These are phyloP conservation scores for Desmodesmus armatus DNA, from an alignment of 139 green algal species.

Conservation along the genomic window DNA sequence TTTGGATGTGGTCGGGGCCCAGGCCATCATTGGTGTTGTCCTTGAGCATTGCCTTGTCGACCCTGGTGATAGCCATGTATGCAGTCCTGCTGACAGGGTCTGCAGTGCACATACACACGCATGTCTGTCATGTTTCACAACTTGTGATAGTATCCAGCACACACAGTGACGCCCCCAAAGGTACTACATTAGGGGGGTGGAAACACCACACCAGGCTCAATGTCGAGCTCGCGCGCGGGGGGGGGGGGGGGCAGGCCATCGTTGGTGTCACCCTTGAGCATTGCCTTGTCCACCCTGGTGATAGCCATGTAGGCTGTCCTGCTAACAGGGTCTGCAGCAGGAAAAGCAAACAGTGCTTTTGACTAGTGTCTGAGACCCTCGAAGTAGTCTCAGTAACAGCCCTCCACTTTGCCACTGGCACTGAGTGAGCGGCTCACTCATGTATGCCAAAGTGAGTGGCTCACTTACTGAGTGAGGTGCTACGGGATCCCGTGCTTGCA, in stretches of 20 bases:
- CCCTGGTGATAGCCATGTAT: background rate
- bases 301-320: background rate
- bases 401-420: too few relatives aligned
- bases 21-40: constrained; percentile 9
- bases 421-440: background rate
- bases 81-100: background rate
- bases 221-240: constrained; percentile 2
- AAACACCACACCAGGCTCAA: too few relatives aligned
- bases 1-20: constrained; percentile 19
- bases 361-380: background rate
- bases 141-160: background rate
- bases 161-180: background rate
- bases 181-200: too few relatives aligned
- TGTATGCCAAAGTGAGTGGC: background rate
- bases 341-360: background rate
- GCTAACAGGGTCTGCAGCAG: background rate
- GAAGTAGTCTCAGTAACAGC: too few relatives aligned
- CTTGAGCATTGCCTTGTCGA: constrained; percentile 6
- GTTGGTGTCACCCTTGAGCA: background rate
- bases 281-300: background rate
- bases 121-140: background rate
- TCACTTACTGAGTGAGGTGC: background rate
- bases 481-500: background rate
- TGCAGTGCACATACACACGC: background rate
- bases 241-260: constrained; percentile 17